Evolutionary conservation across 1,284 basidiomycete genomes (phyloP), one percentile per base, ranked within the genome.

Genomic region (Irpex rosettiformis): DNA sequence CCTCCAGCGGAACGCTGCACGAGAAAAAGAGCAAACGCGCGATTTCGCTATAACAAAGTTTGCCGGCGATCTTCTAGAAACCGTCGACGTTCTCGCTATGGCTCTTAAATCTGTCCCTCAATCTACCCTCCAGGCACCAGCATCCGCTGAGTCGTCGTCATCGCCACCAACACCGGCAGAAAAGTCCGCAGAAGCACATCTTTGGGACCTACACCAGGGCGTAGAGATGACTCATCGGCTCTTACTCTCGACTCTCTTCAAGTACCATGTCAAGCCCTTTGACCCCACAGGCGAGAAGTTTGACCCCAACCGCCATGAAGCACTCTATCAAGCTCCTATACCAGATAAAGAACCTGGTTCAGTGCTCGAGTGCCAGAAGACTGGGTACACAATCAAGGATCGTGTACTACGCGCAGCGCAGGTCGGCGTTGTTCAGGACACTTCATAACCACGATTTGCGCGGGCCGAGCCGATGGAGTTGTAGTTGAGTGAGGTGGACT

Each of bases 291-390:
- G 96, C 57, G 92, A 97, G 72, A 81, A 80, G 67, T 99, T 99
- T 69, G 94, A 99, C 75, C 96, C 96, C 29, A 97, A 96, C 74
- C 75, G 80, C 52, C 96, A 98, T 72, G 96, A 99, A 77, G 96
- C 97, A 5, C 80, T 97, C 30, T 98, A 94, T 78, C 94, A 96
- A 77, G 93, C 87, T 21, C 95, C 96, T n/a, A 84, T 96, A 58
- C 85, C 87, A 10, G 91, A 84, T 43, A 95, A 93, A 77, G 88
- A 89, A 70, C 86, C 94, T 1, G 96, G 96, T 21, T 91, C 91
- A 3, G 90, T 99, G 40, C 82, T 97, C 56, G 93, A 98, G 69
- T 93, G 92, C 70, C 90, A 92, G 73, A 96, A 97, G 79, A 81
- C 83, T 57, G 96, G 96, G 10, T 98, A 92, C 78, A 93, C 80